Evolutionary conservation across 2,329 filamentous ascomycete genomes (phyloP).

Genomic region (Xylariaceae sp.): DNA sequence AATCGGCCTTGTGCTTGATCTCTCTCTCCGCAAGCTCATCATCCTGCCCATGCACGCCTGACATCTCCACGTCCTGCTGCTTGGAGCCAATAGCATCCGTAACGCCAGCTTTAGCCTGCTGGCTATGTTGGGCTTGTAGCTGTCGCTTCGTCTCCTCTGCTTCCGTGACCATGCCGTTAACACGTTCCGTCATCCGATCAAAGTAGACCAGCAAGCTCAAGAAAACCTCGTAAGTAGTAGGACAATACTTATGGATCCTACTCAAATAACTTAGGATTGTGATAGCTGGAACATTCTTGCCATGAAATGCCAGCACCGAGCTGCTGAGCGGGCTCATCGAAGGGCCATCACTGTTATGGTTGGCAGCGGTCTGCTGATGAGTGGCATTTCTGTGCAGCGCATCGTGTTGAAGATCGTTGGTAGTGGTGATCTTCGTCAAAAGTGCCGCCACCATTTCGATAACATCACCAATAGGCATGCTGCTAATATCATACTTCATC

Average conservation of each 20-base stretch:
- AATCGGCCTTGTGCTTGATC: constrained; percentile 22
- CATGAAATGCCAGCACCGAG: constrained; percentile 87
- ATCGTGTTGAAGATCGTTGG: constrained; percentile 92
- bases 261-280: constrained; percentile 94
- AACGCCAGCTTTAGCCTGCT: constrained; percentile 16
- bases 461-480: constrained; percentile 93
- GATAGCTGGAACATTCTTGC: constrained; percentile 95
- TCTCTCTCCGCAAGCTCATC: constrained; percentile 35
- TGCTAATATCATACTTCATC: constrained; percentile 86
- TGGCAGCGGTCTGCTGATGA: constrained; percentile 51
- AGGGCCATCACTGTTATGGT: constrained; percentile 44
- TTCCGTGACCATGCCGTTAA: constrained; percentile 75
- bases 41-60: constrained; percentile 35
- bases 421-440: constrained; percentile 93
- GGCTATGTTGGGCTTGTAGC: constrained; percentile 33
- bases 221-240: constrained; percentile 97
- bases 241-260: constrained; percentile 97
- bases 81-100: constrained; percentile 3
- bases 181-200: constrained; percentile 95
- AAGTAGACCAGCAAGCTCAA: constrained; percentile 94
- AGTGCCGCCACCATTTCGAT: constrained; percentile 99
- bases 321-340: constrained; percentile 55
- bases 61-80: constrained; percentile 35
- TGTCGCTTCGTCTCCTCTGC: constrained; percentile 50
- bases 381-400: constrained; percentile 68